Base-by-base conservation (phyloP, 2,329 filamentous ascomycete species). In the Colletotrichum euphorbiae region DNA sequence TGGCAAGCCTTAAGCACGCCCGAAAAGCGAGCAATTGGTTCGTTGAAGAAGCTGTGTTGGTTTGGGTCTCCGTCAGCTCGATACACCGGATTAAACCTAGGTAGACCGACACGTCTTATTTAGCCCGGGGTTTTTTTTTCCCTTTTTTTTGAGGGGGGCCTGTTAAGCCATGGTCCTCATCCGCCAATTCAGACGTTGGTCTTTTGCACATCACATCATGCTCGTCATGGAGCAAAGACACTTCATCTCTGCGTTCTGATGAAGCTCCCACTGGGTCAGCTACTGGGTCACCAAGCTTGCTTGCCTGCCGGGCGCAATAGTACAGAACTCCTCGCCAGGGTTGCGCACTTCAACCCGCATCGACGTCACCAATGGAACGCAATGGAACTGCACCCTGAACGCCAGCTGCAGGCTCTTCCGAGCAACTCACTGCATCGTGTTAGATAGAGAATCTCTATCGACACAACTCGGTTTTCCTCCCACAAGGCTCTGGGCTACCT, bases 321-420 rank as follows among this genome's bases (percentile, higher is more conserved):
- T 4, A 24, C 24, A 24, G 24, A 24, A 13, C 31, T 31, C 33
- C 19, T 19, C 43, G 3, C 17, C 48, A 36, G 52, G 52, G 36
- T 36, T 19, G 51, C 51, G 51, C 43, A 62, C 33, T 63, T 40
- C 58, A 51, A n/a, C 59, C 59, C 59, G 43, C 59, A 52, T 63
- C 59, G 45, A 67, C 64, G 64, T 67, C 64, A 67, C 59, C 21
- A 38, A 42, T 52, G n/a, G n/a, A n/a, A n/a, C n/a, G 19, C 36
- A 4, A 57, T 28, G 31, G 31, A 38, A 38, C 51, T 54, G 31
- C 33, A 33, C 31, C 31, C 51, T 8, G 17, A 54, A 24, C 51
- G 38, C 33, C 31, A 54, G 31, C 51, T 31, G n/a, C 3, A 17
- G 51, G 2, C 33, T 28, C 17, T 31, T 40, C 33, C 17, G 8